Base-by-base conservation (phyloP, 495 filamentous ascomycete species). In the Cladorrhinum samala region DNA sequence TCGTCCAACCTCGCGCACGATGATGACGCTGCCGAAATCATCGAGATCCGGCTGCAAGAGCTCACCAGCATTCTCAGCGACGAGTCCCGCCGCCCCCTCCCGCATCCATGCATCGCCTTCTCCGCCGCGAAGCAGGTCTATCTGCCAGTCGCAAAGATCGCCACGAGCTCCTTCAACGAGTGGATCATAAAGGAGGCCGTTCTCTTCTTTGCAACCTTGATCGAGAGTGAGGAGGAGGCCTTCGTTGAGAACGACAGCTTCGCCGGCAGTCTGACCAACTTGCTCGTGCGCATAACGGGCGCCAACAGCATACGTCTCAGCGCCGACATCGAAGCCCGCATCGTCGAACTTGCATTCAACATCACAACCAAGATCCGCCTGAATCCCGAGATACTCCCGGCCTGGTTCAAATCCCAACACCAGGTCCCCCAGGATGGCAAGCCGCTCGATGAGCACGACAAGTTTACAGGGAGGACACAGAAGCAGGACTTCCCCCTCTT, bases 401-500 rank as follows among this genome's bases (percentile, higher is more conserved):
- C 86, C 16, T 99, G 93, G 93, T 99, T 99, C 69, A 84, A 78
- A 44, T 67, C 75, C 8, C 66, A 72, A 63, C 55, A 70, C 38
- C 49, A 67, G 54, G 54, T 63, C 42, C 49, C 65, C 60, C 66
- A 73, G 16, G 77, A 78, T 46, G 71, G 70, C 41, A 77, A 68
- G 47, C 65, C 68, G 59, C 55, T 62, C 16, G 62, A 60, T 60
- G 51, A 69, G 54, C 71, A 73, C 64, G 75, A 88, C 72, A 76
- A 83, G 66, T 96, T 94, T 67, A 87, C 86, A 1, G 90, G 91
- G 18, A 79, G 85, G 40, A 93, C 86, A 30, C 84, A 94, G 57
- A 95, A 90, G 68, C 87, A 92, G 60, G 90, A 94, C 58, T 97
- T 99, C 62, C 93, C 93, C 1, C 64, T 99, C 19, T 97, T 96